Evolutionary conservation across 352 stramenopile species (phyloP).

Genomic region (Pythium myriotylum): DNA sequence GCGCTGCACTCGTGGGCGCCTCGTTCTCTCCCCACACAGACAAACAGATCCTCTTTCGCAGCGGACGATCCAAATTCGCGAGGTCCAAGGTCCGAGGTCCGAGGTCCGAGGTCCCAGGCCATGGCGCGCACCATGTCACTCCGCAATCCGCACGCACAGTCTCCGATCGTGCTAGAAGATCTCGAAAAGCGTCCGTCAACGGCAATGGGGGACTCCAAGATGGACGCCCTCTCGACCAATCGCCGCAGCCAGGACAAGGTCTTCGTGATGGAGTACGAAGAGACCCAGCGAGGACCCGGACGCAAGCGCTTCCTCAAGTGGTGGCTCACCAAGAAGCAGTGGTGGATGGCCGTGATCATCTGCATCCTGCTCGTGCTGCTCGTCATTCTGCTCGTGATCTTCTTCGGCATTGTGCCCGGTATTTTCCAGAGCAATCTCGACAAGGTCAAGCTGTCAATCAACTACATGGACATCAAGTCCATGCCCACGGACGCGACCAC

Average conservation of each 20-base stretch:
- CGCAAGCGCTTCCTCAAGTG: slow-evolving; percentile 23
- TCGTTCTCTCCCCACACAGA: too few species aligned
- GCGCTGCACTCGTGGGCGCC: too few species aligned
- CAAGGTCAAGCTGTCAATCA: slow-evolving; percentile 21
- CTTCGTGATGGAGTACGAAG: slow-evolving; percentile 11
- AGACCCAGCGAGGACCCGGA: neutral
- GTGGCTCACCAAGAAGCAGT: slow-evolving; percentile 18
- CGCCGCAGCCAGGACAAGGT: slow-evolving; percentile 11
- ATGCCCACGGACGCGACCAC: slow-evolving; percentile 3
- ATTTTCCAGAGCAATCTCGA: slow-evolving; percentile 24
- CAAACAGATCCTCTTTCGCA: neutral
- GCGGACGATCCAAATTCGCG: too few species aligned
- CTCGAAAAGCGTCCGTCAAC: neutral
- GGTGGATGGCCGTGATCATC: slow-evolving; percentile 3
- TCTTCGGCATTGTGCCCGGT: slow-evolving; percentile 13
- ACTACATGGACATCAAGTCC: slow-evolving; percentile 28
- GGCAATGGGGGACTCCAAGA: slow-evolving; percentile 6
- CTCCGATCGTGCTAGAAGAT: neutral
- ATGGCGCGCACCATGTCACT: neutral
- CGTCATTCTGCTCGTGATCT: slow-evolving; percentile 11
- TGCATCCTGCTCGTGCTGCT: slow-evolving; percentile 2
- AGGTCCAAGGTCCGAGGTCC: too few species aligned
- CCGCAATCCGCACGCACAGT: neutral
- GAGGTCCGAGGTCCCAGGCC: too few species aligned
- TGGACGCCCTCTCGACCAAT: neutral